Percentiles rank a stretch among this genome's conserved stretches.
phyloP scores from a whole-genome alignment of 2,329 filamentous ascomycete species.

The Alternaria viburni region DNA sequence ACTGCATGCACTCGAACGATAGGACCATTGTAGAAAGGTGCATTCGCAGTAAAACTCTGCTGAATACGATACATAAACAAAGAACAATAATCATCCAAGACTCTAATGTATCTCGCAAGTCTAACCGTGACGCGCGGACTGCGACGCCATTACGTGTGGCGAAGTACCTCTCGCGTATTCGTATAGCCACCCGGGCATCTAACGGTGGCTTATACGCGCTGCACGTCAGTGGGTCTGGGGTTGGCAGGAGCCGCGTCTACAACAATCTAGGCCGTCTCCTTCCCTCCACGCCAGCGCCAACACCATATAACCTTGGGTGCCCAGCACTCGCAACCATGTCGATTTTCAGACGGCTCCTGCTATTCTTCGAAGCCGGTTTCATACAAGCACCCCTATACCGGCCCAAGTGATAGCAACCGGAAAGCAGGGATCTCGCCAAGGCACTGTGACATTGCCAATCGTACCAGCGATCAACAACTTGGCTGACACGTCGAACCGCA shows the following conservation, averaged over 20 bases:
- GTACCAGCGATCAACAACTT: conserved; percentile 16
- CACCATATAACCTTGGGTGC: conserved; percentile 4
- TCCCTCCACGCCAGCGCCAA: neutral
- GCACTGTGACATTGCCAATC: conserved; percentile 14
- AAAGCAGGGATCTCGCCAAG: conserved; percentile 25
- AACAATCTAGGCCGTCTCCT: conserved; percentile 8
- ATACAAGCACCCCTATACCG: neutral
- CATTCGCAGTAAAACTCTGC: neutral
- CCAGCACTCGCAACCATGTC: conserved; percentile 9
- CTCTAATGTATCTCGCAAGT: neutral
- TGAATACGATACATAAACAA: neutral
- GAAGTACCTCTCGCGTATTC: conserved; percentile 2
- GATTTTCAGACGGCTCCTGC: neutral
- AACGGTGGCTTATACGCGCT: conserved; percentile 6
- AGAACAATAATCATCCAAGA: neutral
- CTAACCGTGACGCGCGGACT: neutral
- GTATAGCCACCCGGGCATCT: neutral
- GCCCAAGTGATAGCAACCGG: neutral
- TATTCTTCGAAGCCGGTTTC: conserved; percentile 9
- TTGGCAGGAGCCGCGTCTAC: conserved; percentile 4
- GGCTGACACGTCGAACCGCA: conserved; percentile 14
- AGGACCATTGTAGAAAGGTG: neutral
- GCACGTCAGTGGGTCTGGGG: conserved; percentile 14
- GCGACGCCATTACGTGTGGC: neutral
- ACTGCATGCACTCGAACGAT: neutral